A percentile compares a stretch with the other conserved stretches of the same genome.
Evolutionary conservation across 371 early-diverging fungal genomes (phyloP).

Genomic region (Umbelopsis sp.): DNA sequence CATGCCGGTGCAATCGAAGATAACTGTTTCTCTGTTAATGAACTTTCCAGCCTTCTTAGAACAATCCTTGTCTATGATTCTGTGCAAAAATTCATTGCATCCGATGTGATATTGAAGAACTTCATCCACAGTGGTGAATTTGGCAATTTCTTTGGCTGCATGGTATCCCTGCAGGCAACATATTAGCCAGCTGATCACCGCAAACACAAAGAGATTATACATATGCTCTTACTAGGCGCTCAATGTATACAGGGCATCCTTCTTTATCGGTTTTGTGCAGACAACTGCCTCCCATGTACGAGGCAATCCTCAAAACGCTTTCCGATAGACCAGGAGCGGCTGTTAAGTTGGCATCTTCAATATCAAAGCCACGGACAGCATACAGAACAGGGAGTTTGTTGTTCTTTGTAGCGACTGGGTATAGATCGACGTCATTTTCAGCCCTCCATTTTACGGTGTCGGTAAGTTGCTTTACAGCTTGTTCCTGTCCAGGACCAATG

Average conservation of each 20-base stretch:
- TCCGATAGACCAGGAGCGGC: constrained; percentile 68
- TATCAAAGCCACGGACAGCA: constrained; percentile 71
- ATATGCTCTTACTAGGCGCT: constrained; percentile 63
- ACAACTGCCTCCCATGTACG: constrained; percentile 79
- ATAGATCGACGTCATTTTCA: constrained; percentile 64
- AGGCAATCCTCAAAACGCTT: constrained; percentile 65
- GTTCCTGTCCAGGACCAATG: constrained; percentile 41
- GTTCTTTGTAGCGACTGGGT: constrained; percentile 66
- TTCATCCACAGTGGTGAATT: constrained; percentile 64
- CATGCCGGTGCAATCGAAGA: constrained; percentile 85
- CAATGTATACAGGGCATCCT: constrained; percentile 83
- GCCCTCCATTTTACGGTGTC: constrained; percentile 75
- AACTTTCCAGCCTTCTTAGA: constrained; percentile 63
- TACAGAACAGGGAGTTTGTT: constrained; percentile 73
- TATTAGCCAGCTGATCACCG: background rate
- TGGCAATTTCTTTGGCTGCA: constrained; percentile 74
- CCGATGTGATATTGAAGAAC: constrained; percentile 75
- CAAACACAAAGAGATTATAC: background rate
- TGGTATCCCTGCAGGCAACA: constrained; percentile 60
- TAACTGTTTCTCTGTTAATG: constrained; percentile 79
- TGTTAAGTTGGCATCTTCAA: constrained; percentile 73
- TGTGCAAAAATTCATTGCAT: constrained; percentile 77
- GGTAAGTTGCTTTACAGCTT: constrained; percentile 68
- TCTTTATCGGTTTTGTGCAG: constrained; percentile 83
- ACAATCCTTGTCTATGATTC: constrained; percentile 74